Percentiles rank a stretch among this genome's conserved stretches.
phyloP scores from a whole-genome alignment of 768 basidiomycete genomes.

The Suillus hirtellus region DNA sequence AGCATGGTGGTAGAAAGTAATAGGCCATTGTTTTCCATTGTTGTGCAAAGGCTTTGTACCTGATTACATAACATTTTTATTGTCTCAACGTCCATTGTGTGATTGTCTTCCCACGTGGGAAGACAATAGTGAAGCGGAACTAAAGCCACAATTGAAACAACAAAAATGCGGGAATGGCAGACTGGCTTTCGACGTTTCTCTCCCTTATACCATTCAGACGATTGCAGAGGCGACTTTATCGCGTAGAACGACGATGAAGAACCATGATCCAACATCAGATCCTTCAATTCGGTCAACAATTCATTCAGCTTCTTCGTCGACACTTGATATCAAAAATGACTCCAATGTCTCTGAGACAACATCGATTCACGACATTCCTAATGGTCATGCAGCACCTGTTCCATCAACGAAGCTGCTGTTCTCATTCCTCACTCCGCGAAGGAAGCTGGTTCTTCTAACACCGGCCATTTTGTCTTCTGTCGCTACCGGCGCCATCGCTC shows the following conservation, averaged over 20 bases:
- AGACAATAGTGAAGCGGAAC: slow-evolving; percentile 24
- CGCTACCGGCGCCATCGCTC: slow-evolving; percentile 68
- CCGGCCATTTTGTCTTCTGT: slow-evolving; percentile 67
- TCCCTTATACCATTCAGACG: slow-evolving; percentile 16
- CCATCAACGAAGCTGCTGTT: slow-evolving; percentile 70
- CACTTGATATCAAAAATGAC: slow-evolving; percentile 21
- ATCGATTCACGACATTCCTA: slow-evolving; percentile 21
- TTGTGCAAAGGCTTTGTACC: slow-evolving; percentile 25
- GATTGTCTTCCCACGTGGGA: slow-evolving; percentile 29
- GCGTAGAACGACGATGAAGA: slow-evolving; percentile 33
- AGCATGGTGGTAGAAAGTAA: background rate
- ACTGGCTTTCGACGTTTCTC: slow-evolving; percentile 15
- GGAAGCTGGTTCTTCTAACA: slow-evolving; percentile 54
- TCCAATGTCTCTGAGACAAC: slow-evolving; percentile 13
- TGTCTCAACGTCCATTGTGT: slow-evolving; percentile 17
- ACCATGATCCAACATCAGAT: slow-evolving; percentile 26
- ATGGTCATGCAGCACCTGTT: slow-evolving; percentile 32
- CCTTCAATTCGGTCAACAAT: slow-evolving; percentile 23
- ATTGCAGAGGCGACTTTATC: slow-evolving; percentile 20
- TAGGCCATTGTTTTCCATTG: slow-evolving; percentile 19
- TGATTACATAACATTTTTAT: slow-evolving; percentile 3
- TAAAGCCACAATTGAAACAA: slow-evolving; percentile 17
- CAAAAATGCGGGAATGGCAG: slow-evolving; percentile 22
- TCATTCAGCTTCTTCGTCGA: slow-evolving; percentile 18
- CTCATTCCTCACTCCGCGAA: slow-evolving; percentile 57